phyloP scores from a whole-genome alignment of 352 stramenopile species.

The Albugo laibachii region DNA sequence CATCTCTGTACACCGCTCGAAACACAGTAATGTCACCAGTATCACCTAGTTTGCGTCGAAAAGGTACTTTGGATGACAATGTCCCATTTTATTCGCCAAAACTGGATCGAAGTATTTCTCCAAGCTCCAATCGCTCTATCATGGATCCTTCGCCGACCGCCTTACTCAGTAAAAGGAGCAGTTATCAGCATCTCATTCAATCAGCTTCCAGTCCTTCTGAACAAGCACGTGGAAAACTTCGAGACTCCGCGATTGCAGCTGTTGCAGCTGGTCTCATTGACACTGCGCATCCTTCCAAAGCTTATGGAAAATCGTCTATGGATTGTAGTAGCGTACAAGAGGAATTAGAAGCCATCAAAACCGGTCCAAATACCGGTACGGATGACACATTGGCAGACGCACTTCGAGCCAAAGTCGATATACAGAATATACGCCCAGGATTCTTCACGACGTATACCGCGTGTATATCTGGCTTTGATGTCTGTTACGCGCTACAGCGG shows the following conservation, averaged over 20 bases:
- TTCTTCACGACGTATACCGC: conserved; percentile 55
- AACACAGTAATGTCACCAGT: conserved; percentile 7
- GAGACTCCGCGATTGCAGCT: conserved; percentile 32
- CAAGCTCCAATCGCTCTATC: too few species aligned
- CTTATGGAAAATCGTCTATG: not conserved
- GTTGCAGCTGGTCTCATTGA: conserved; percentile 30
- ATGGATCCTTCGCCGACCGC: too few species aligned
- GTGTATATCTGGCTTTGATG: conserved; percentile 26
- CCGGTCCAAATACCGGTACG: not conserved
- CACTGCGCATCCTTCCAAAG: conserved; percentile 3
- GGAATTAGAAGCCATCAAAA: too few species aligned
- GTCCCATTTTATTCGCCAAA: too few species aligned
- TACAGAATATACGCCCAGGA: conserved; percentile 37
- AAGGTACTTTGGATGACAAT: not conserved
- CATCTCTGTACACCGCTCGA: conserved; percentile 33
- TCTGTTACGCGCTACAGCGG: conserved; percentile 27
- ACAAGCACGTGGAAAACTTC: conserved; percentile 1
- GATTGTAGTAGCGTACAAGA: too few species aligned
- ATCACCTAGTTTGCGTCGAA: conserved; percentile 20
- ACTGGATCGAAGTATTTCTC: too few species aligned
- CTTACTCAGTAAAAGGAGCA: too few species aligned
- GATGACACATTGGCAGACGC: conserved; percentile 48
- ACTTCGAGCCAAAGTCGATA: conserved; percentile 25
- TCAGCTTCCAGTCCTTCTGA: too few species aligned
- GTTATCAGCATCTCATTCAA: too few species aligned